These are phyloP conservation scores for Claviceps sp. DNA, from an alignment of 2,329 filamentous ascomycete genomes.

Conservation along the genomic window DNA sequence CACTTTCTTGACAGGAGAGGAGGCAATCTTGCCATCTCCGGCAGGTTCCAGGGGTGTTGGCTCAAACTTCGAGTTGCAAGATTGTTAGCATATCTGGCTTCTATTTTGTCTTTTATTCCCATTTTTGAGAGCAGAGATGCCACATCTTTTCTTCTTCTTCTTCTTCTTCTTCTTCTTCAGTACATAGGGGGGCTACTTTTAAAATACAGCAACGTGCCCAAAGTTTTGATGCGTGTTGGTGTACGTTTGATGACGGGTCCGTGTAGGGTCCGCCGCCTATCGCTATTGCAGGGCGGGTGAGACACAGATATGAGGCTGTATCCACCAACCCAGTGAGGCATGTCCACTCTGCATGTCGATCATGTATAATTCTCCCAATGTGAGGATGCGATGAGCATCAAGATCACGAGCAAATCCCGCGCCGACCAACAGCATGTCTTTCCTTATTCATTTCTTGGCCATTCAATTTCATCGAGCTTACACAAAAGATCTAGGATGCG, in stretches of 20 bases:
- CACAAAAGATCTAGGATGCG: background rate
- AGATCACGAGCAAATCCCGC: too few species aligned
- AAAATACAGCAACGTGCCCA: slow-evolving; percentile 8
- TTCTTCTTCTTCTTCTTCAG: slow-evolving; percentile 11
- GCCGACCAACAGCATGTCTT: too few species aligned
- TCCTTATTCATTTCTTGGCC: background rate
- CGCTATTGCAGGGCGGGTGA: background rate
- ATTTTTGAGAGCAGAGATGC: slow-evolving; percentile 19
- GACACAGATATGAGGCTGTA: background rate
- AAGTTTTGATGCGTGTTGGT: background rate
- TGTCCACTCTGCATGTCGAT: too few species aligned
- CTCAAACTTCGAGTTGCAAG: slow-evolving; percentile 16
- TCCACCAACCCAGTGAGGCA: background rate
- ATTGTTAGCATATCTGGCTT: slow-evolving; percentile 22
- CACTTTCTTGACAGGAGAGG: slow-evolving; percentile 3
- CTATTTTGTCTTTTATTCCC: slow-evolving; percentile 2
- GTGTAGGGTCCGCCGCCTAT: background rate
- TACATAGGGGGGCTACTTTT: slow-evolving; percentile 18
- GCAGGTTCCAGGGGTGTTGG: slow-evolving; percentile 22
- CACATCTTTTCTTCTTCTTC: slow-evolving; percentile 8
- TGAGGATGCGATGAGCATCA: too few species aligned
- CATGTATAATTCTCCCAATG: too few species aligned
- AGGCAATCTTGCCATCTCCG: slow-evolving; percentile 16
- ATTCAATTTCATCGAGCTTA: background rate
- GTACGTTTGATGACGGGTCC: background rate